Conservation (phyloP, 768 basidiomycete species). For the Cystofilobasidium macerans region DNA sequence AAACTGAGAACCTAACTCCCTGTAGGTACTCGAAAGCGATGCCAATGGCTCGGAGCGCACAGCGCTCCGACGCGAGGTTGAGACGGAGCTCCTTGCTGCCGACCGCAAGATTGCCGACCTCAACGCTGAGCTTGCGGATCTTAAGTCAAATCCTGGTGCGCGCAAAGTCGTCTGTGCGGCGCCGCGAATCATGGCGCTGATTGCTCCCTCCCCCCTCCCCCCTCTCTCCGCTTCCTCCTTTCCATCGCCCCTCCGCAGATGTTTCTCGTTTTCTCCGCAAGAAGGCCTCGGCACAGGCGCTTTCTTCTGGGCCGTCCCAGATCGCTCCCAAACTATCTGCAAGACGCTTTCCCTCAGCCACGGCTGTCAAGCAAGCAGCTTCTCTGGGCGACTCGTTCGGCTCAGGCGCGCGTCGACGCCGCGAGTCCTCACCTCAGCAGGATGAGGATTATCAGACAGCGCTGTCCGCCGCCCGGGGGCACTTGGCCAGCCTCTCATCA, state of each 20-base stretch:
- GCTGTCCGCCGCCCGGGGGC: constrained; percentile 19
- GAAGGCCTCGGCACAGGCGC: constrained; percentile 26
- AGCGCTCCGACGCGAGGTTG: constrained; percentile 53
- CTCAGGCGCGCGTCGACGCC: neutral
- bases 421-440: neutral
- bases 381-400: neutral
- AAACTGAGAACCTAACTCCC: constrained; percentile 34
- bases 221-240: constrained; percentile 22
- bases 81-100: constrained; percentile 65
- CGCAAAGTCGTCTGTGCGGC: too few relatives aligned
- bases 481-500: constrained; percentile 27
- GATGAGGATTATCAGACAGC: constrained; percentile 18
- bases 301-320: constrained; percentile 28
- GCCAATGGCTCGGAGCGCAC: constrained; percentile 25
- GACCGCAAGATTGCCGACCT: constrained; percentile 61
- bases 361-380: neutral
- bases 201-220: too few relatives aligned
- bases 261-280: constrained; percentile 27
- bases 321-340: constrained; percentile 7
- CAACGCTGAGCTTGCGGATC: constrained; percentile 47
- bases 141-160: constrained; percentile 33
- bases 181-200: too few relatives aligned
- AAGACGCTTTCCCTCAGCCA: constrained; percentile 5
- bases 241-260: constrained; percentile 17
- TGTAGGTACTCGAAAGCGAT: constrained; percentile 33